phyloP scores from a whole-genome alignment of 2,329 filamentous ascomycete genomes.

The Gremmenia infestans region DNA sequence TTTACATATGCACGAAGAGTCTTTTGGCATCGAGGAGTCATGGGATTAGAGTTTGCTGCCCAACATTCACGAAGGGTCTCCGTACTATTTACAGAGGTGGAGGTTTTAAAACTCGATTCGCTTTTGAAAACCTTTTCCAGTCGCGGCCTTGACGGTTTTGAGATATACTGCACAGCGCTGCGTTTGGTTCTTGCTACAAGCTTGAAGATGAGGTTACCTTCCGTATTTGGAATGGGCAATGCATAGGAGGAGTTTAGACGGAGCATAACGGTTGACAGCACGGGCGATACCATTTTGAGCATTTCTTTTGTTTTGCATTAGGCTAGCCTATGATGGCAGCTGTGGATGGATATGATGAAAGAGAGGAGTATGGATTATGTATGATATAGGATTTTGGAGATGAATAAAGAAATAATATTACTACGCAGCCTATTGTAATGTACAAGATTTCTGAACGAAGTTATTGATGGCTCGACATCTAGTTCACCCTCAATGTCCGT shows the following conservation, averaged over 20 bases:
- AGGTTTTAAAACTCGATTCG: too few species aligned
- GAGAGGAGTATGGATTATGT: neutral
- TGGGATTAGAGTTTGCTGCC: too few species aligned
- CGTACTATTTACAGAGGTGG: too few species aligned
- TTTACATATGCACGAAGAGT: too few species aligned
- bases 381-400: neutral
- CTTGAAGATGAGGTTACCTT: neutral
- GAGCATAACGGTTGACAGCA: neutral
- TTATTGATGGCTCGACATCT: too few species aligned
- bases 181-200: neutral
- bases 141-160: neutral
- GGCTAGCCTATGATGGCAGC: neutral
- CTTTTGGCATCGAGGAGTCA: too few species aligned
- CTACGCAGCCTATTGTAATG: too few species aligned
- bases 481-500: too few species aligned
- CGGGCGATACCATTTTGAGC: slow-evolving; percentile 7
- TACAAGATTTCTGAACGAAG: too few species aligned
- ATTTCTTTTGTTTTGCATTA: neutral
- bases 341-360: neutral
- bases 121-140: neutral
- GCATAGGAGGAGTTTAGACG: slow-evolving; percentile 8
- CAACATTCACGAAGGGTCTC: too few species aligned
- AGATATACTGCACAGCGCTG: slow-evolving; percentile 8
- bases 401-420: neutral
- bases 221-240: neutral